A percentile compares a stretch with the other conserved stretches of the same genome.
Evolutionary conservation across 208 protist genomes (phyloP).

Genomic region (Trypanosoma cruzi): DNA sequence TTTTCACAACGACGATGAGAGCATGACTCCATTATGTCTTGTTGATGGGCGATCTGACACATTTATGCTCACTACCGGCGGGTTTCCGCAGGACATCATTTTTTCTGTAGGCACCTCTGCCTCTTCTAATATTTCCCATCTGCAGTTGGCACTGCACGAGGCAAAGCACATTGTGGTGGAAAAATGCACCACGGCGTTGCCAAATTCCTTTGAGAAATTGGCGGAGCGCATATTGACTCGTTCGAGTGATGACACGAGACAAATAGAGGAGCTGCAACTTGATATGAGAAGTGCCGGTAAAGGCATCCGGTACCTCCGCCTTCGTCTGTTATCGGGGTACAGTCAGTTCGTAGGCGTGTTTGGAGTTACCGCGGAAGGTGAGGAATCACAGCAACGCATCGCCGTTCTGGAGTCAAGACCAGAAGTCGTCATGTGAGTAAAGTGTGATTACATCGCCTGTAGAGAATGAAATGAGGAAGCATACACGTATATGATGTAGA

Average conservation of each 20-base stretch:
- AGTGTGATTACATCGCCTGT: no score
- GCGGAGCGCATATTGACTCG: constrained; percentile 54
- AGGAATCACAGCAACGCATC: constrained; percentile 87
- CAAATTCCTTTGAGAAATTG: constrained; percentile 49
- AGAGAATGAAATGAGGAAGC: no score
- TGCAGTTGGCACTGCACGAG: constrained; percentile 67
- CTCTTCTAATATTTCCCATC: constrained; percentile 52
- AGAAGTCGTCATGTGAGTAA: constrained; percentile 72
- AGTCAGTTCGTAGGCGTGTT: constrained; percentile 81
- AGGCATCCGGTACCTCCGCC: constrained; percentile 51
- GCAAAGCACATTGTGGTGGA: constrained; percentile 75
- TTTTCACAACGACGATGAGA: constrained; percentile 71
- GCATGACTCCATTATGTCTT: constrained; percentile 33
- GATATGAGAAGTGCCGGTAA: constrained; percentile 55
- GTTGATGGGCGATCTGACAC: constrained; percentile 49
- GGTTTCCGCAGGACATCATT: constrained; percentile 85
- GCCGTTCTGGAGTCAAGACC: constrained; percentile 76
- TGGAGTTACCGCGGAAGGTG: constrained; percentile 60
- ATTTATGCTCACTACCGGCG: constrained; percentile 84
- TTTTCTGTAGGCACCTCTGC: constrained; percentile 54
- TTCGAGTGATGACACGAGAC: constrained; percentile 20
- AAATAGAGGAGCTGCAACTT: constrained; percentile 68
- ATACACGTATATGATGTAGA: no score
- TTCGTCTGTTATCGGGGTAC: constrained; percentile 78
- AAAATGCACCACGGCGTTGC: constrained; percentile 9